Evolutionary conservation across 352 stramenopile genomes (phyloP).

Genomic region (Pythium folliculosum): DNA sequence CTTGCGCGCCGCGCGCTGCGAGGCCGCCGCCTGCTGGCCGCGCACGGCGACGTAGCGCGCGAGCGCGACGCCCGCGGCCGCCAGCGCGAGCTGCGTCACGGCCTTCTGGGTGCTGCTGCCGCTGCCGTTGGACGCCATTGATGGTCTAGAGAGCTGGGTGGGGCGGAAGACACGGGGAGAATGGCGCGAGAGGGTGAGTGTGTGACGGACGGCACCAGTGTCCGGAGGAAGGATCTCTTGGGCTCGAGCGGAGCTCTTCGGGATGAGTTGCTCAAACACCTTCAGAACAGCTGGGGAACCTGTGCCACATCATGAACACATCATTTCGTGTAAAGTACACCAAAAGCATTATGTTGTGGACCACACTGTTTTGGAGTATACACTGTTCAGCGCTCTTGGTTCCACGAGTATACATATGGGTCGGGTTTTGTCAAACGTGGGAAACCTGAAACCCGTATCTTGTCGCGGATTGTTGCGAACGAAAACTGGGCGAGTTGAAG

Average conservation of each 20-base stretch:
- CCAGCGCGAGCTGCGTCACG: slow-evolving; percentile 60
- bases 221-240: neutral
- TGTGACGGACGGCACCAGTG: neutral
- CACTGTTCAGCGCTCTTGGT: neutral
- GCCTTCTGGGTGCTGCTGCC: slow-evolving; percentile 26
- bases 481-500: neutral
- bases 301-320: slow-evolving; percentile 6
- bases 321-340: neutral
- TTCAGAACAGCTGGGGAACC: neutral
- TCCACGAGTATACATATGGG: neutral
- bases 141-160: neutral
- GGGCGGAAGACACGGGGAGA: neutral
- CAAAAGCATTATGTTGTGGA: neutral
- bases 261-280: slow-evolving; percentile 23
- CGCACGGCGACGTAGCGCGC: slow-evolving; percentile 67
- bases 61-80: slow-evolving; percentile 50
- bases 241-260: slow-evolving; percentile 2
- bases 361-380: slow-evolving; percentile 6
- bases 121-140: slow-evolving; percentile 8
- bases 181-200: neutral
- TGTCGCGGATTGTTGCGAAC: neutral
- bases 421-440: neutral
- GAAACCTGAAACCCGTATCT: neutral
- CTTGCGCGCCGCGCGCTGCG: neutral
- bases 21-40: slow-evolving; percentile 31